Evolutionary conservation across 2,329 filamentous ascomycete genomes (phyloP), one percentile per base, ranked within the genome.

Genomic region (Hypomyces perniciosus): DNA sequence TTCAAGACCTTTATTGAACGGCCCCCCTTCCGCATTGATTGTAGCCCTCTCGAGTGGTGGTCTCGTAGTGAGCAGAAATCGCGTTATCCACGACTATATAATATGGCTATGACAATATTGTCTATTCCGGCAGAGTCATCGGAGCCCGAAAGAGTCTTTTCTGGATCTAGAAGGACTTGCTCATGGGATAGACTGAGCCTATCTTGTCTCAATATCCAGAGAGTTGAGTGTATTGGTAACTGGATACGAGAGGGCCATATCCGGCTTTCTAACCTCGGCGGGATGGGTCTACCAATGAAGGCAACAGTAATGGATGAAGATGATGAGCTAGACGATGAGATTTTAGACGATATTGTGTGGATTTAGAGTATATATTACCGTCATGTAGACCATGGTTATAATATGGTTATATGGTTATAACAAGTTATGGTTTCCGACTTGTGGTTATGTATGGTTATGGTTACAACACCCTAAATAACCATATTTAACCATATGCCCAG

Each of bases 111-210:
- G 8, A 39, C 33, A 13, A 8, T 47, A 28, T 29, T 47, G 3
- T 39, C 44, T 33, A 47, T 47, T 39, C 44, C 34, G 38, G 44
- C 34, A 28, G 44, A 47, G 20, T 47, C 44, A 39, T 47, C 38
- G 7, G 38, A 40, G 37, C 37, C 45, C 3, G 45, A 48, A 35
- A 48, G 35, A 27, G 13, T 35, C 8, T 39, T 41, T 48, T 48
- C 45, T 33, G 45, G 37, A 35, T 31, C 45, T 26, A 48, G 45
- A 48, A 40, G 34, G 10, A 41, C 45, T 8, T 48, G 45, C 30
- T 48, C 27, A 31, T 48, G n/a, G 45, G 45, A 41, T 31, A 40
- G 45, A 27, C 29, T 48, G 4, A 40, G 45, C n/a, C 6, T 48
- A 4, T 31, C 45, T 13, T 48, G 45, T 30, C 9, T 39, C 6